Conservation (phyloP, 1,139 yeast species). For the Nakaseomyces uthaithaninus region DNA sequence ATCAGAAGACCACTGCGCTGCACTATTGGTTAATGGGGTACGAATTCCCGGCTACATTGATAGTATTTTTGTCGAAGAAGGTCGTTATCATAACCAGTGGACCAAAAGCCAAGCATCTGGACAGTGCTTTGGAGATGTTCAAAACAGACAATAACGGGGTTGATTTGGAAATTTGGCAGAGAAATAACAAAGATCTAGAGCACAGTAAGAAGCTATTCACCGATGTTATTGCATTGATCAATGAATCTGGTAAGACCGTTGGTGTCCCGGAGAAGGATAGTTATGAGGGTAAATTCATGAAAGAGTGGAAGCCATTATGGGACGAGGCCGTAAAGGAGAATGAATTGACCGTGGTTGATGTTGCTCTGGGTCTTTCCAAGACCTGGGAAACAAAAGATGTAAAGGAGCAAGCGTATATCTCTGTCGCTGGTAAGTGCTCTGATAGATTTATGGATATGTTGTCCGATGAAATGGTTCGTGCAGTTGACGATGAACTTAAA, state of each 20-base stretch:
- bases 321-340: constrained; percentile 34
- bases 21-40: constrained; percentile 93
- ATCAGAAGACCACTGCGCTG: constrained; percentile 77
- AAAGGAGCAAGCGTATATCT: constrained; percentile 59
- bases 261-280: constrained; percentile 68
- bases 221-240: constrained; percentile 47
- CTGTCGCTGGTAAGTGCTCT: constrained; percentile 70
- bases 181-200: constrained; percentile 68
- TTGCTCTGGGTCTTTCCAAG: constrained; percentile 45
- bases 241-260: constrained; percentile 37
- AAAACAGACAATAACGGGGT: constrained; percentile 24
- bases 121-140: constrained; percentile 26
- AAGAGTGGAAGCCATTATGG: constrained; percentile 67
- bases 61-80: constrained; percentile 55
- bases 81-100: constrained; percentile 68
- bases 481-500: constrained; percentile 78
- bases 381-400: constrained; percentile 73
- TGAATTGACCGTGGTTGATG: constrained; percentile 46
- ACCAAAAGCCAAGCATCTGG: constrained; percentile 79
- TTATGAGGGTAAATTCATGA: constrained; percentile 73
- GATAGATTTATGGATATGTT: constrained; percentile 75
- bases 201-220: constrained; percentile 62
- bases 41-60: constrained; percentile 85
- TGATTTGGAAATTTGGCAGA: constrained; percentile 59
- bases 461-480: constrained; percentile 79